Base-by-base conservation (phyloP, 2,329 filamentous ascomycete species). In the Trichoderma atroviride region DNA sequence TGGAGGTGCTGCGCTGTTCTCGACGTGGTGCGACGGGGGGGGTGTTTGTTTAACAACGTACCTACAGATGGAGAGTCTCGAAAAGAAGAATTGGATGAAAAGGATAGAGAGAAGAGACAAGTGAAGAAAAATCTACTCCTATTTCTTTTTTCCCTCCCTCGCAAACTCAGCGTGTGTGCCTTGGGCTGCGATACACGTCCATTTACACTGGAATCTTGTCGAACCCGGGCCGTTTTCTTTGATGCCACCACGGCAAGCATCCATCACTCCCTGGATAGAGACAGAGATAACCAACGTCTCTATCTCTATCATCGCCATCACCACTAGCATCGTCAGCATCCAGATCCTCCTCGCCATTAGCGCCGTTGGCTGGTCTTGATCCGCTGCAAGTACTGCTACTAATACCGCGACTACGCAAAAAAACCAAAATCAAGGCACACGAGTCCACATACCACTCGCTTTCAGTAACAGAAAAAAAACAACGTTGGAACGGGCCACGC, bases 401-500 rank as follows among this genome's bases (percentile, higher is more conserved):
- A 33, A 33, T 53, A 53, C 50, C 10, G 22, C 47, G n/a, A 22
- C 47, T 22, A 52, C 47, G 37, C 11, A 24, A 50, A 24, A 50
- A 50, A 50, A 35, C 6, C 33, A 35, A 13, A 35, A 35, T 19
- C 47, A 22, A 50, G 47, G 47, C 47, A 50, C 47, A 50, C 47
- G 47, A 50, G 47, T 50, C 47, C 47, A 50, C 47, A 50, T 55
- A 55, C 52, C 52, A 53, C 50, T 53, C 10, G 33, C 33, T 35
- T 35, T 43, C 50, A 14, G 24, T 19, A 14, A 55, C 52, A 27
- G 29, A 27, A 50, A 22, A 43, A 50, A 50, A 67, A 27, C 52
- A 57, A 37, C 63, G 53, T 59, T 67, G 63, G 63, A 67, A 59
- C 63, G 63, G 63, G 55, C 52, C 62, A 65, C 62, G 62, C 62